Conservation (phyloP, 208 protist species). For the Herpetomonas muscarum region DNA sequence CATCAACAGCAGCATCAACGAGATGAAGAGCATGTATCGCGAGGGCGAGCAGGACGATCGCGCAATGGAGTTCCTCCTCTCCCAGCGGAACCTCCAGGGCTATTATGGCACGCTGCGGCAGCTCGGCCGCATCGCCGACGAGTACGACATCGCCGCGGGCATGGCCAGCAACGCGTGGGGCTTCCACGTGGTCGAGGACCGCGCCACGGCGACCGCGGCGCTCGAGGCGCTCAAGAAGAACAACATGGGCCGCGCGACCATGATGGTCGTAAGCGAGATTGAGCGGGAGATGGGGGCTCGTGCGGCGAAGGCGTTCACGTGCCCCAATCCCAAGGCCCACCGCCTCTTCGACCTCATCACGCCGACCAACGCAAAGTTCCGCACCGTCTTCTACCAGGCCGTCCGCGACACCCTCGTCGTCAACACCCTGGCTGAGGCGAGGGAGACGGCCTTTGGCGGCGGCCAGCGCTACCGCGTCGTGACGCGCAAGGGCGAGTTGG, state of each 20-base stretch:
- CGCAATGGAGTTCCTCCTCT: constrained; percentile 80
- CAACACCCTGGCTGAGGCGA: constrained; percentile 85
- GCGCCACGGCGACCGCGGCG: constrained; percentile 84
- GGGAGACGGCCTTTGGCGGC: constrained; percentile 76
- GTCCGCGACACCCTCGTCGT: constrained; percentile 98
- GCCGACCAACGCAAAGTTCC: constrained; percentile 83
- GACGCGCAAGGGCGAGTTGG: constrained; percentile 95
- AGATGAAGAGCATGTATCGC: constrained; percentile 72
- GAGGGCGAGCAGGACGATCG: constrained; percentile 84
- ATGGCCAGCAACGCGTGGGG: constrained; percentile 96
- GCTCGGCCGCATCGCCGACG: constrained; percentile 95
- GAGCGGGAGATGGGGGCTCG: constrained; percentile 51
- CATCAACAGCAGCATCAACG: constrained; percentile 76
- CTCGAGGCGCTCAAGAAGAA: constrained; percentile 91
- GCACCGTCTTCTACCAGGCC: constrained; percentile 95
- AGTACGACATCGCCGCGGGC: constrained; percentile 98
- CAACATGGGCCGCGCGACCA: constrained; percentile 95
- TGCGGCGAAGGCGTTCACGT: constrained; percentile 40
- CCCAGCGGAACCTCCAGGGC: constrained; percentile 80
- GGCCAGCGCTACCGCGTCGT: constrained; percentile 92
- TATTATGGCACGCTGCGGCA: constrained; percentile 97
- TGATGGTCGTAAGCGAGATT: constrained; percentile 97
- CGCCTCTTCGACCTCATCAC: constrained; percentile 95
- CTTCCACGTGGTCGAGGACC: constrained; percentile 98
- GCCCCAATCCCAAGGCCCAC: constrained; percentile 53